Conservation (phyloP, 177 flowering plant genomes). For the Vitis hybrid region DNA sequence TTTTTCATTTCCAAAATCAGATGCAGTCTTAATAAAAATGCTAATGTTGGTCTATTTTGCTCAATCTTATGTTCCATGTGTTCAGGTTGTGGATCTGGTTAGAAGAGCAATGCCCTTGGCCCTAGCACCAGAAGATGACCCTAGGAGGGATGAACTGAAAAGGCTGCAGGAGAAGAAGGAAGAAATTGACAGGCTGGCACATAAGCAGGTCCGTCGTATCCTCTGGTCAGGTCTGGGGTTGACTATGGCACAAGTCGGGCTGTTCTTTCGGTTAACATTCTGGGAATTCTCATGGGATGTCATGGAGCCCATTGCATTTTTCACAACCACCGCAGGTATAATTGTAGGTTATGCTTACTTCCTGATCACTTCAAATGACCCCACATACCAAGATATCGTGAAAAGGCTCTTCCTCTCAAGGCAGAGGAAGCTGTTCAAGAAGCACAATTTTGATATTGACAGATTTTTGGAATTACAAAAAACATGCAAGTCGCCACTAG, state of each 20-base stretch:
- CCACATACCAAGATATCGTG: constrained; percentile 79
- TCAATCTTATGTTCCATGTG: background rate
- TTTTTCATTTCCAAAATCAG: too few species aligned
- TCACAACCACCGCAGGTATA: constrained; percentile 57
- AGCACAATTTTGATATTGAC: constrained; percentile 49
- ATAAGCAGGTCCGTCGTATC: constrained; percentile 70
- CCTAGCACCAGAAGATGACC: constrained; percentile 66
- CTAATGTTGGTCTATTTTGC: background rate
- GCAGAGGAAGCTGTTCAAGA: constrained; percentile 69
- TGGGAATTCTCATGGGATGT: constrained; percentile 99
- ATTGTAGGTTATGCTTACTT: constrained; percentile 83
- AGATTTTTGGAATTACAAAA: constrained; percentile 62
- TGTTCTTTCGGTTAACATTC: constrained; percentile 84
- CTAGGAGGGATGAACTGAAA: constrained; percentile 60
- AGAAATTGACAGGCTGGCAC: constrained; percentile 72
- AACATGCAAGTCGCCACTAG: constrained; percentile 41
- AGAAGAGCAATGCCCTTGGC: constrained; percentile 75
- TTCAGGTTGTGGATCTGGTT: constrained; percentile 77
- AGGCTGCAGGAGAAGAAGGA: constrained; percentile 61
- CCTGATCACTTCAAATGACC: constrained; percentile 78
- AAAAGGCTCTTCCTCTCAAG: constrained; percentile 69
- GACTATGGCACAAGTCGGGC: constrained; percentile 56
- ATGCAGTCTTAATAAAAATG: too few species aligned
- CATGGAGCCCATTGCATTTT: constrained; percentile 91
- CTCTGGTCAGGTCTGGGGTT: constrained; percentile 72